These are phyloP conservation scores for Fragaria iinumae DNA, from an alignment of 306 rosid species.

Conservation along the genomic window DNA sequence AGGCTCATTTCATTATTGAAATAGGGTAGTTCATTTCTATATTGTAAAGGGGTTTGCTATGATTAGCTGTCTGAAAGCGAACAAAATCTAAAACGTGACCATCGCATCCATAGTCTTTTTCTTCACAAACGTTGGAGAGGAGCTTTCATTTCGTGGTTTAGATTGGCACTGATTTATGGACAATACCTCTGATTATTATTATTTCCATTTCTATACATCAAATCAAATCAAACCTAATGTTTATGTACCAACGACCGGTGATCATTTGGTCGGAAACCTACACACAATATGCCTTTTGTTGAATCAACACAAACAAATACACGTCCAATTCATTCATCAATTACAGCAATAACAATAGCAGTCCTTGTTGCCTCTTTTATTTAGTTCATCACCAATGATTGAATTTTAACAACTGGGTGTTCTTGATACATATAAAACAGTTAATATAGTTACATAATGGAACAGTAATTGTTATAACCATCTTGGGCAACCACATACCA, in stretches of 20 bases:
- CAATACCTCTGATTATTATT: constrained; percentile 11
- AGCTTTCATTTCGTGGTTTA: constrained; percentile 13
- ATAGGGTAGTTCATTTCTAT: background rate
- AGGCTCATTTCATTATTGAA: background rate
- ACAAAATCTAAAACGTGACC: constrained; percentile 11
- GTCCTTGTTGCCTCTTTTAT: background rate
- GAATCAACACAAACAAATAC: background rate
- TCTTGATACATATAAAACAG: background rate
- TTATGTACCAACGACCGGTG: constrained; percentile 8
- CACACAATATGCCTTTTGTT: constrained; percentile 7
- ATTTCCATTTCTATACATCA: background rate
- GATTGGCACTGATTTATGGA: constrained; percentile 13
- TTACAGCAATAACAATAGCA: background rate
- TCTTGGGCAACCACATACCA: constrained; percentile 48
- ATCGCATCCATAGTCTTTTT: constrained; percentile 21
- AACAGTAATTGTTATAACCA: constrained; percentile 38
- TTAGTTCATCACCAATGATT: background rate
- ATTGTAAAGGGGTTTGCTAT: background rate
- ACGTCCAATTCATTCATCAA: background rate
- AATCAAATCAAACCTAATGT: constrained; percentile 1
- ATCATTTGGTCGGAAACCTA: constrained; percentile 22
- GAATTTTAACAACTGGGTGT: background rate
- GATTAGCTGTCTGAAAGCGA: constrained; percentile 34
- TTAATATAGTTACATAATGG: constrained; percentile 35
- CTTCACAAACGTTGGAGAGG: constrained; percentile 10